Base-by-base conservation (phyloP, 306 rosid genomes). In the Hippophae rhamnoides region DNA sequence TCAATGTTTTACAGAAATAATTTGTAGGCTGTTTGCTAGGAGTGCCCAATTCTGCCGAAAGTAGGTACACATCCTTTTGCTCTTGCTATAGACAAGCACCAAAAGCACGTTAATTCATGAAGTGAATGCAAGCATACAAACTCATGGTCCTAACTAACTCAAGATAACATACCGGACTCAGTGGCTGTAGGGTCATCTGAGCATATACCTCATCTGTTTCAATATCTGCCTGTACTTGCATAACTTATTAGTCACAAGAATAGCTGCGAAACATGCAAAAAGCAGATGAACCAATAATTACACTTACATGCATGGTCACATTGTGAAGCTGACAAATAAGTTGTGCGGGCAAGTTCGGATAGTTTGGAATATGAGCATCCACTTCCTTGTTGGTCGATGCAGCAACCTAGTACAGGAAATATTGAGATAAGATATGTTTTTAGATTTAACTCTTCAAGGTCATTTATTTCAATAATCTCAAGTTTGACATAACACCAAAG, bases 141-240 rank as follows among this genome's bases (percentile, higher is more conserved):
- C 58, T 44, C 54, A 25, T 26, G 53, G 7, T 46, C 46, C 47
- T 55, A 53, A 48, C 38, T 41, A 44, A 43, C 54, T 60, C 41
- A 41, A 43, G 68, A 62, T 49, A 14, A 63, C 47, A 52, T 78
- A 84, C 90, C 69, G 63, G 90, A 74, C 81, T 84, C 64, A 81
- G 69, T 45, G 93, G 93, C 68, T 85, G 93, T 53, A 85, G 66
- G 65, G 89, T 85, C 89, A 85, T 85, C 66, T 85, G 93, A 61
- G 93, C 89, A 75, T 82, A 85, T 41, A 85, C 86, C 68, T 82
- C 93, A 75, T 85, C 93, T 3, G 89, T 82, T 68, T 85, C 93
- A 44, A 74, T 71, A 70, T 85, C 88, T 46, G 93, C 93, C 93
- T 82, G 79, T 66, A 68, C 52, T 71, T 18, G 67, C 61, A 71